Percentiles rank a stretch among this genome's conserved stretches.
Conservation (phyloP, 805 yeast species). For the Lachancea lanzarotensis region DNA sequence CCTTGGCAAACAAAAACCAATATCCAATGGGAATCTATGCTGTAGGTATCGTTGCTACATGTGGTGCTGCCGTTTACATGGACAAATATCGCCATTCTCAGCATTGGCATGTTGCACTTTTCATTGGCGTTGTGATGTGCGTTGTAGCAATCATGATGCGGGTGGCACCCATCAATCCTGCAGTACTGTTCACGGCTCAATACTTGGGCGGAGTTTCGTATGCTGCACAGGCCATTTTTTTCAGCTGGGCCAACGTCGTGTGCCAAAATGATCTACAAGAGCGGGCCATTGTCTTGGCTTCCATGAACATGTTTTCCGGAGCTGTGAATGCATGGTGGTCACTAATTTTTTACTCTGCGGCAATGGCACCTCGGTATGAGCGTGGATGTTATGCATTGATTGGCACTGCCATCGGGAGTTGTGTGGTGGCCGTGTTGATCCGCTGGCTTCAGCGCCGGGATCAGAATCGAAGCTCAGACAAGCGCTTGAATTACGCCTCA, state of each 20-base stretch:
- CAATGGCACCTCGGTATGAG: conserved; percentile 41
- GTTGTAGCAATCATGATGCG: conserved; percentile 38
- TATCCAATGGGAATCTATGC: conserved; percentile 45
- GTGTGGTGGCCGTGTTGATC: conserved; percentile 33
- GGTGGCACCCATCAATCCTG: conserved; percentile 32
- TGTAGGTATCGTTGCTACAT: conserved; percentile 40
- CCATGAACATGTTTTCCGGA: conserved; percentile 52
- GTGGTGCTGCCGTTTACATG: conserved; percentile 36
- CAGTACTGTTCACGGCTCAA: conserved; percentile 42
- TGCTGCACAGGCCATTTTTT: conserved; percentile 49
- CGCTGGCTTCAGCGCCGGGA: conserved; percentile 38
- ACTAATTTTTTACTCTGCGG: conserved; percentile 42
- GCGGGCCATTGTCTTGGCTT: conserved; percentile 51
- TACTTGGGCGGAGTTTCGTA: conserved; percentile 43
- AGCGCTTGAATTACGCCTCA: conserved; percentile 1
- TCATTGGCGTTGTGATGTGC: conserved; percentile 36
- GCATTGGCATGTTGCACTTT: conserved; percentile 43
- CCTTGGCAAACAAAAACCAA: conserved; percentile 39
- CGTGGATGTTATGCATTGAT: conserved; percentile 50
- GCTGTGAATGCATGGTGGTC: conserved; percentile 58
- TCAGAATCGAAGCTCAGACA: neutral
- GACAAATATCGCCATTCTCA: conserved; percentile 32
- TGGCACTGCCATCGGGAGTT: conserved; percentile 39
- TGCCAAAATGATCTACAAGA: conserved; percentile 49
- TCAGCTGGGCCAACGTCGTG: conserved; percentile 53